Conservation (phyloP, 2,329 filamentous ascomycete genomes). For the Plenodomus lindquistii region DNA sequence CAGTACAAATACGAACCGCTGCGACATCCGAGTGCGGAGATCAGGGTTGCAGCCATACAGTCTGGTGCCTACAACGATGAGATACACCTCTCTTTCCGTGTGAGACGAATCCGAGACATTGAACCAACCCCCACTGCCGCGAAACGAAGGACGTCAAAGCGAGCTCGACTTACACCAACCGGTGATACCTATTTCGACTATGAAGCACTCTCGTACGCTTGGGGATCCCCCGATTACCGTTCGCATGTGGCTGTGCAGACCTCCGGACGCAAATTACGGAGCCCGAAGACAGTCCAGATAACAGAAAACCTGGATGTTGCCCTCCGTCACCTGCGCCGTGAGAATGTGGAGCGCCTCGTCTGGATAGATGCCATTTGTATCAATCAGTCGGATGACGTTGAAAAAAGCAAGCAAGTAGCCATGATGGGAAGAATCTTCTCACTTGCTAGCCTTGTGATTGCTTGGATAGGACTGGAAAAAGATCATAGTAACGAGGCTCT, state of each 20-base stretch:
- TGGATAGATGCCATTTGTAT: conserved; percentile 21
- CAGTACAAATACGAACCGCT: conserved; percentile 3
- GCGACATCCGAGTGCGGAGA: neutral
- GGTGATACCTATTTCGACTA: neutral
- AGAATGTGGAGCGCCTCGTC: neutral
- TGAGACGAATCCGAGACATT: neutral
- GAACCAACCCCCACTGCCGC: neutral
- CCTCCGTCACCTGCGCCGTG: conserved; percentile 6
- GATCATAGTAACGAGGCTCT: conserved; percentile 2
- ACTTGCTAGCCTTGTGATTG: neutral
- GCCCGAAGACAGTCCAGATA: conserved; percentile 1
- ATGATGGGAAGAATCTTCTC: conserved; percentile 11
- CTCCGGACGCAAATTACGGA: neutral
- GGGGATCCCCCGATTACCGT: conserved; percentile 3
- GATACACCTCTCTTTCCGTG: conserved; percentile 3
- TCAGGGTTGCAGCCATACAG: conserved; percentile 3
- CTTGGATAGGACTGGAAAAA: conserved; percentile 6
- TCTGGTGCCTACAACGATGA: conserved; percentile 5
- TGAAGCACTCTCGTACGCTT: conserved; percentile 10
- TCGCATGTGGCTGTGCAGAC: neutral
- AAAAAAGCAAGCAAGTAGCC: conserved; percentile 10
- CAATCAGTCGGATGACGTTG: conserved; percentile 5
- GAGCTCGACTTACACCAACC: neutral
- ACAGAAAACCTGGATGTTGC: conserved; percentile 11
- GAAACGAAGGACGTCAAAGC: neutral